phyloP scores from a whole-genome alignment of 345 rosid genomes.

The Populus davidiana region DNA sequence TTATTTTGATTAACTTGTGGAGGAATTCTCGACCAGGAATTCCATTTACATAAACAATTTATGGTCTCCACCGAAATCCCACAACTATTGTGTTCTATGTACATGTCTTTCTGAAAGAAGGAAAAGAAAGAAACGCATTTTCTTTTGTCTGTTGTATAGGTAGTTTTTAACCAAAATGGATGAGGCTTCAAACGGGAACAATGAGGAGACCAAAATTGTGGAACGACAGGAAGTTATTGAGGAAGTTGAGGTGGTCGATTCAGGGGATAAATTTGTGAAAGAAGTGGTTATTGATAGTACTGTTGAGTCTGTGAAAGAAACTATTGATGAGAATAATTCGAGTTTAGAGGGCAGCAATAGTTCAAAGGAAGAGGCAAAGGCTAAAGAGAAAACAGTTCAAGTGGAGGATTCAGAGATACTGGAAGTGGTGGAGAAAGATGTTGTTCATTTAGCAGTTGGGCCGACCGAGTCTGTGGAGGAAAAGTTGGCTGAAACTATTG shows the following conservation, averaged over 20 bases:
- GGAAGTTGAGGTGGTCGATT: conserved; percentile 11
- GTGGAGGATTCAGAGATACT: conserved; percentile 9
- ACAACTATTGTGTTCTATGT: background rate
- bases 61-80: background rate
- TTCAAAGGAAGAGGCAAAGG: conserved; percentile 26
- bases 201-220: conserved; percentile 21
- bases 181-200: conserved; percentile 20
- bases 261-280: conserved; percentile 16
- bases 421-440: conserved; percentile 20
- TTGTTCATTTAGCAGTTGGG: conserved; percentile 13
- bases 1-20: background rate
- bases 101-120: conserved; percentile 2
- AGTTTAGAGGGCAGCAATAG: conserved; percentile 15
- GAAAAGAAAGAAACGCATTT: background rate
- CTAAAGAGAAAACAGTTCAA: conserved; percentile 5
- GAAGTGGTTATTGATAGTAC: conserved; percentile 8
- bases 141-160: background rate
- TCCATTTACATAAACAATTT: background rate
- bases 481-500: conserved; percentile 8
- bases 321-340: conserved; percentile 10
- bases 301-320: conserved; percentile 6
- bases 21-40: background rate
- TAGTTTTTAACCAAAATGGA: conserved; percentile 23
- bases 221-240: conserved; percentile 11
- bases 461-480: conserved; percentile 15